Base-by-base conservation (phyloP, 257 asterid genomes). In the Salvia splendens region DNA sequence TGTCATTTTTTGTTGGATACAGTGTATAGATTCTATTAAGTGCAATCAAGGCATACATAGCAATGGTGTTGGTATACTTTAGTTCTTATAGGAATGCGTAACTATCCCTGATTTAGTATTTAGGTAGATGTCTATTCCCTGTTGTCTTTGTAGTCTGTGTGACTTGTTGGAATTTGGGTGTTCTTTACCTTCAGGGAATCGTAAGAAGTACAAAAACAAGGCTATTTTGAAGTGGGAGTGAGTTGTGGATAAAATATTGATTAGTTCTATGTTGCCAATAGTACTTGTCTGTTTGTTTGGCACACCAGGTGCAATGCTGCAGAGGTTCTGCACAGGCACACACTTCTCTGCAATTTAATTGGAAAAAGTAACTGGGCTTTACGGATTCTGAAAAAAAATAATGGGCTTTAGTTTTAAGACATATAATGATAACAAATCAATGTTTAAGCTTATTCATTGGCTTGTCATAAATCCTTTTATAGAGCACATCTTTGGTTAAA, bases 41-140 rank as follows among this genome's bases (percentile, higher is more conserved):
- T 53, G 32, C 35, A 30, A 14, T 57, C 57, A 32, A 55, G 16
- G 48, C 56, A 32, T n/a, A 46, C 12, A 12, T 5, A 53, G 59
- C 14, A 14, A 53, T 24, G 38, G 1, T 17, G 9, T 4, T 11
- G 56, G 16, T 42, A 35, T 30, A 35, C 41, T 43, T 42, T 32
- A 42, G 49, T 63, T 63, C 24, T 63, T 17, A 28, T 17, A 32
- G 63, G 58, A 42, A 43, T 61, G 48, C 60, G 42, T 67, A 61
- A 67, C 32, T 35, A 45, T 33, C 10, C 15, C 14, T 66, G 56
- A 14, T 66, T 53, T 28, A 3, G 40, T 28, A 53, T 53, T 5
- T 28, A 10, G 28, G 40, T 17, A 9, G 14, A 61, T 60, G 68
- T 33, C 42, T 65, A 24, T 55, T 5, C 14, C 42, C 46, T 41